Conservation (phyloP, 345 rosid species). For the Pistacia atlantica region DNA sequence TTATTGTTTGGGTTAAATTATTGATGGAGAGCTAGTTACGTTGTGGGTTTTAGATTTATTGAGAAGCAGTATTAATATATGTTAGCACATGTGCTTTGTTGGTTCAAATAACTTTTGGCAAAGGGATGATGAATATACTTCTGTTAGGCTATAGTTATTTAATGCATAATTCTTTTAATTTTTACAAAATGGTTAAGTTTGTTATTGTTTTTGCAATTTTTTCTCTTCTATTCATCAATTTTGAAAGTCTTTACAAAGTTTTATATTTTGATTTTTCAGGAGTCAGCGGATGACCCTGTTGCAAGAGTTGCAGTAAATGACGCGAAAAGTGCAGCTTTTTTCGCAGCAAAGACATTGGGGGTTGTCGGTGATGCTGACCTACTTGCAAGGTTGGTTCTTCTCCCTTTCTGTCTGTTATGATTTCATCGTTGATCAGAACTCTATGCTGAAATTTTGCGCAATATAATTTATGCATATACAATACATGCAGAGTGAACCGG, state of each 20-base stretch:
- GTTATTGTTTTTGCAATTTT: neutral
- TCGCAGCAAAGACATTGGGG: constrained; percentile 77
- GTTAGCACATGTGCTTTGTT: neutral
- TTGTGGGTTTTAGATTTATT: too few relatives aligned
- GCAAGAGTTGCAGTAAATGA: constrained; percentile 91
- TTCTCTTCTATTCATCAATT: neutral
- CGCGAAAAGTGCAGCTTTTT: constrained; percentile 81
- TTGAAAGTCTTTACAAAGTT: neutral
- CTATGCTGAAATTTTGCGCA: neutral
- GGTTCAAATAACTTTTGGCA: neutral
- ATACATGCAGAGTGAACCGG: constrained; percentile 69
- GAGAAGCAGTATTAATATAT: too few relatives aligned
- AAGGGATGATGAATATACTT: neutral
- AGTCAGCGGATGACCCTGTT: constrained; percentile 95
- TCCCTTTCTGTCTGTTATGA: neutral
- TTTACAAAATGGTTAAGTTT: neutral
- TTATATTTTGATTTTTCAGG: constrained; percentile 38
- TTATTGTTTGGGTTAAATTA: too few relatives aligned
- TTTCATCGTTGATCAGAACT: neutral
- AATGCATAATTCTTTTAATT: neutral
- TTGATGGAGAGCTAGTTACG: neutral
- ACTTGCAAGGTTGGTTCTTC: constrained; percentile 42
- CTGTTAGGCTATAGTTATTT: neutral
- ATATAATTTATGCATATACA: too few relatives aligned
- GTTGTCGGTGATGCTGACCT: constrained; percentile 62